A percentile compares a stretch with the other conserved stretches of the same genome.
Conservation (phyloP, 164 flowering plant genomes). For the Liquidambar formosana region DNA sequence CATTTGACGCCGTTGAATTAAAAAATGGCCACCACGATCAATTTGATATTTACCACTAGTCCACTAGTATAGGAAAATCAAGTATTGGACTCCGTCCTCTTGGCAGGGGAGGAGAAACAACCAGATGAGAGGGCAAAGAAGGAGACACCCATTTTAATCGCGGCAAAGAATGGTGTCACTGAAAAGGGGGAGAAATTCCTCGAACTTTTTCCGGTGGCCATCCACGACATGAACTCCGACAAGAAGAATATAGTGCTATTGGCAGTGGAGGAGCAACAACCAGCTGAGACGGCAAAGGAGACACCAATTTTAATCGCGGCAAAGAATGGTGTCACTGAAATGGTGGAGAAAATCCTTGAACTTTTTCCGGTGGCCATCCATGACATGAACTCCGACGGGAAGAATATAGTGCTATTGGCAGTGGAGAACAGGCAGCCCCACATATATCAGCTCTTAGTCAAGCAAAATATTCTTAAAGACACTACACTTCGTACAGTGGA, state of each 20-base stretch:
- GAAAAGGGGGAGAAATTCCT: slow-evolving; percentile 43
- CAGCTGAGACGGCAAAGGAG: too few relatives aligned
- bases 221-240: too few relatives aligned
- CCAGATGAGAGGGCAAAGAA: background rate
- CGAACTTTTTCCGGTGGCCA: slow-evolving; percentile 30
- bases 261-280: too few relatives aligned
- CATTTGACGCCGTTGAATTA: too few relatives aligned
- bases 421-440: slow-evolving; percentile 48
- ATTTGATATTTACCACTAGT: too few relatives aligned
- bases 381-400: slow-evolving; percentile 25
- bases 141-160: slow-evolving; percentile 39
- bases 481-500: slow-evolving; percentile 32
- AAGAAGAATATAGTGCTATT: too few relatives aligned
- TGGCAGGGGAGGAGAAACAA: background rate
- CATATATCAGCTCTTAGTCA: slow-evolving; percentile 24
- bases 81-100: background rate
- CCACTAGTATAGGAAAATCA: too few relatives aligned
- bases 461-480: slow-evolving; percentile 20
- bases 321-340: too few relatives aligned
- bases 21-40: too few relatives aligned
- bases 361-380: too few relatives aligned
- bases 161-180: slow-evolving; percentile 41
- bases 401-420: slow-evolving; percentile 40
- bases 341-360: too few relatives aligned
- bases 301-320: too few relatives aligned